phyloP scores from a whole-genome alignment of 257 asterid species.

The Solanum chiquidenum region DNA sequence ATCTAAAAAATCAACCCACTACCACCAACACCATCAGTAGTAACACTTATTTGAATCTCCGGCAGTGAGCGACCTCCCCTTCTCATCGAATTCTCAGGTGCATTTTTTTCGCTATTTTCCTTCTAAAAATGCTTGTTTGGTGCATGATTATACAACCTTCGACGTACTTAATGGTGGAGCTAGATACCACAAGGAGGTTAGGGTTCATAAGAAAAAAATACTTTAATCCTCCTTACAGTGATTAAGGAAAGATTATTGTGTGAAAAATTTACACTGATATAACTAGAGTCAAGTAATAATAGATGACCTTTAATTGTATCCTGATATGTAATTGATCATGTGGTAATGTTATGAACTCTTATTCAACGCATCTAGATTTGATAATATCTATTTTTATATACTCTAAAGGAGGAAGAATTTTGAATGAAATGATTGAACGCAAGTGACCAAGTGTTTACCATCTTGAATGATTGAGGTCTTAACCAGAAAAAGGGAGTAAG shows the following conservation, averaged over 20 bases:
- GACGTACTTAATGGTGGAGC: too few species aligned
- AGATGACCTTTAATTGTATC: not conserved
- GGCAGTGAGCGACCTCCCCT: constrained; percentile 73
- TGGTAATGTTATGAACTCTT: not conserved
- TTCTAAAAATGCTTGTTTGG: not conserved
- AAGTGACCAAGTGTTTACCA: not conserved
- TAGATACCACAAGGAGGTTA: too few species aligned
- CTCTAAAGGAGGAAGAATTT: not conserved
- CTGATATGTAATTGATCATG: not conserved
- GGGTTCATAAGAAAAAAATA: too few species aligned
- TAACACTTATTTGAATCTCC: constrained; percentile 54
- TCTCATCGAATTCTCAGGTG: constrained; percentile 55
- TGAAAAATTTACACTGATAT: not conserved
- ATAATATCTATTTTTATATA: not conserved
- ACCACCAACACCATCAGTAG: not conserved
- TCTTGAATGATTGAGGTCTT: not conserved
- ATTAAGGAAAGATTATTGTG: too few species aligned
- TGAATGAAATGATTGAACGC: not conserved
- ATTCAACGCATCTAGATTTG: not conserved
- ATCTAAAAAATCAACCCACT: constrained; percentile 28
- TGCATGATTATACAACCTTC: too few species aligned
- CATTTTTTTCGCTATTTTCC: not conserved
- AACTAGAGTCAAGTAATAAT: not conserved
- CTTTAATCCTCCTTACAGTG: too few species aligned
- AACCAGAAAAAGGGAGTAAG: too few species aligned